Evolutionary conservation across 371 early-diverging fungal genomes (phyloP), one percentile per base, ranked within the genome.

Genomic region (Apophysomyces elegans): DNA sequence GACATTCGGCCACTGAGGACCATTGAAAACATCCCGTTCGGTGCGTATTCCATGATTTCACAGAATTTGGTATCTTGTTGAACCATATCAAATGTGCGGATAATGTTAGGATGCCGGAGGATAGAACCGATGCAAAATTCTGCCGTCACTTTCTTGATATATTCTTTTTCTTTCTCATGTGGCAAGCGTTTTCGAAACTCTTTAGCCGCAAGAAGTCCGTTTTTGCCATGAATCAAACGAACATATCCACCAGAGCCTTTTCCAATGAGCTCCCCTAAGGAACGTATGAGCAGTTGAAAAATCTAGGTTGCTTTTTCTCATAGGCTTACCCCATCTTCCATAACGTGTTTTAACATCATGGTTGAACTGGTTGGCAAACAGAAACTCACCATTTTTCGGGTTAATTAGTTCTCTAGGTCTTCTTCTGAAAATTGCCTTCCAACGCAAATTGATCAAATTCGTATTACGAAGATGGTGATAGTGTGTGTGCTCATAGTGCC

Each of bases 101-200:
- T 91, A 44, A 96, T 86, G 74, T 95, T 91, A 38, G 80, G 77
- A 72, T 96, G 91, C 66, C 91, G 94, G 11, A 93, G 76, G 1
- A 87, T 86, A 4, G 85, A 87, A 26, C 88, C 89, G 37, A 95
- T 92, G 70, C 95, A 93, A 70, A 90, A 94, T 72, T 95, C 96
- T 38, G 86, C 84, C 2, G 91, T 88, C 36, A 95, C 84, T 65
- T 89, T 89, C 77, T 94, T 93, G 68, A 90, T 75, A 67, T 94
- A 95, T 39, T 88, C 88, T 45, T 87, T 86, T 63, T 90, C 87
- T 9, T 84, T 79, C 70, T 95, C 95, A 47, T 82, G 72, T 1
- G 75, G 70, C 26, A 46, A 18, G 74, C 88, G 78, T 68, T 87
- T 85, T 56, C 92, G 80, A 73, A 96, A 95, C 73, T 93, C 89